Evolutionary conservation across 2,329 filamentous ascomycete genomes (phyloP).

Genomic region (Fusarium sp.): DNA sequence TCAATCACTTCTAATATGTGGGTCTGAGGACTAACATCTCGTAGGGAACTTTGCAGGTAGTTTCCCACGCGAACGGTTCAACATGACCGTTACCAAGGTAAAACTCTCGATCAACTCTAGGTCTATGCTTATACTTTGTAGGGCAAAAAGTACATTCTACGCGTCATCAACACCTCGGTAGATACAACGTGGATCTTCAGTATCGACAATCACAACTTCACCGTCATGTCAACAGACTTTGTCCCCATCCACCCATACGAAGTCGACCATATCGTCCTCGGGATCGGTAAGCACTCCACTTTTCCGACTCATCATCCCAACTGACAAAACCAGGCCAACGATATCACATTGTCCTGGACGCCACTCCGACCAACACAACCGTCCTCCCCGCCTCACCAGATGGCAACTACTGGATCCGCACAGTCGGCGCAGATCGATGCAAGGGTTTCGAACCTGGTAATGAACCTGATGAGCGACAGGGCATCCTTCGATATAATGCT

Average conservation of each 20-base stretch:
- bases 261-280: constrained; percentile 24
- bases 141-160: constrained; percentile 27
- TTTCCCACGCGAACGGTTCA: constrained; percentile 13
- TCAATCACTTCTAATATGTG: too few species aligned
- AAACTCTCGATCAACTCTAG: too few species aligned
- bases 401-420: constrained; percentile 43
- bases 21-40: too few species aligned
- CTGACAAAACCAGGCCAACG: constrained; percentile 9
- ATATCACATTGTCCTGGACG: constrained; percentile 37
- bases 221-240: constrained; percentile 33
- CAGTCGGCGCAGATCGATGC: constrained; percentile 17
- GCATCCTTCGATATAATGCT: constrained; percentile 31
- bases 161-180: constrained; percentile 38
- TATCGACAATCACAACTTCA: constrained; percentile 41
- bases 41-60: constrained; percentile 6
- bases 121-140: neutral
- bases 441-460: neutral
- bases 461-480: constrained; percentile 31
- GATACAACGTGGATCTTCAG: constrained; percentile 40
- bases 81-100: constrained; percentile 7
- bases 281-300: constrained; percentile 15
- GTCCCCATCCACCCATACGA: constrained; percentile 37
- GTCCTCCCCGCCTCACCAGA: constrained; percentile 21
- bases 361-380: constrained; percentile 23
- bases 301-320: too few species aligned